Base-by-base conservation (phyloP, 1,139 yeast genomes). In the Protomyces lactucae-debilis region DNA sequence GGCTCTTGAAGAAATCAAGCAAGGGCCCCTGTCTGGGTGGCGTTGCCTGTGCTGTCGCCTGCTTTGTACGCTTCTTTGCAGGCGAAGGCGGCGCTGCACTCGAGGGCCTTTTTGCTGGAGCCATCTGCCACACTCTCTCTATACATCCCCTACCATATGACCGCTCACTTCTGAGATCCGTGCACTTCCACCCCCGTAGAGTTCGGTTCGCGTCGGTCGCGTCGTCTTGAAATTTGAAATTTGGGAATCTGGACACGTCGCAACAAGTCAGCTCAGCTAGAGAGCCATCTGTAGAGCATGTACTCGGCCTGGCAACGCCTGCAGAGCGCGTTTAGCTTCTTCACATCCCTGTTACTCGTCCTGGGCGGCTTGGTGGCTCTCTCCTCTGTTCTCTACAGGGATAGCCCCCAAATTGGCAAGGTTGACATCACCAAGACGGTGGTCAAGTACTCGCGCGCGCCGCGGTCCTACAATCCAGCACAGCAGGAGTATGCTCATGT, bases 401-500 rank as follows among this genome's bases (percentile, higher is more conserved):
- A 69, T 16, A 12, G 18, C 23, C 52, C 66, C 12, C 3, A 53
- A 9, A 54, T 53, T 16, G 25, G 10, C 28, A 28, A 35, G 12
- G 14, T 43, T 8, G 55, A 61, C 52, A 52, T 65, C n/a, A 35
- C 68, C 64, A 73, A 64, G 66, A 70, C 18, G 69, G 80, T 59
- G 52, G 63, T 59, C 55, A 87, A 86, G 73, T 81, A 80, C 68
- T 85, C 93, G 57, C 84, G 88, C 72, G 82, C 85, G 67, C 88
- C 83, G 71, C 97, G 97, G 0, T 85, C 95, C 1, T 76, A 77
- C 2, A 81, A 82, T 67, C 83, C 87, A 56, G 82, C 82, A 68
- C 86, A 91, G 55, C 92, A 89, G 76, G 97, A 93, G 72, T 91
- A 91, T 73, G 82, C 87, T 65, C 83, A 83, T 71, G 76, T 91